Percentiles rank a stretch among this genome's conserved stretches.
These are phyloP conservation scores for Musa beccarii DNA, from an alignment of 176 grass and related monocot species.

Conservation along the genomic window DNA sequence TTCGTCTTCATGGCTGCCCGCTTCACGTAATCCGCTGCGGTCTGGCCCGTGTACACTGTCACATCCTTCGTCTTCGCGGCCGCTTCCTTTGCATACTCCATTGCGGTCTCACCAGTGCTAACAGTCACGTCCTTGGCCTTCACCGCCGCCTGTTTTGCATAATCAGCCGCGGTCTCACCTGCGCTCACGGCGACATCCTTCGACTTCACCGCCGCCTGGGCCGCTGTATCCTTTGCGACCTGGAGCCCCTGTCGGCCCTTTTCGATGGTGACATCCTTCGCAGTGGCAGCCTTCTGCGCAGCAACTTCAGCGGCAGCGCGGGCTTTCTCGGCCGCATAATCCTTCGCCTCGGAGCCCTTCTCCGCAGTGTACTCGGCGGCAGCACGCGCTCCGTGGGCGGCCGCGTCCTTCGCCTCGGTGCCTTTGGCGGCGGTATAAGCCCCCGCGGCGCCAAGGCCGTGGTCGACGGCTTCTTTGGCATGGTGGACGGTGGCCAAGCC, in stretches of 20 bases:
- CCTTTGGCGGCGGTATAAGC: conserved; percentile 29
- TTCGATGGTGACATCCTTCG: neutral
- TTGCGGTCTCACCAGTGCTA: conserved; percentile 25
- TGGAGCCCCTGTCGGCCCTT: conserved; percentile 3
- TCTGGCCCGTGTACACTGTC: conserved; percentile 4
- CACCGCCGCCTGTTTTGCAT: conserved; percentile 40
- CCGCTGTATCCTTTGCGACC: neutral
- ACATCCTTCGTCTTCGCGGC: conserved; percentile 40
- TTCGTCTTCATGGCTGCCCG: conserved; percentile 22
- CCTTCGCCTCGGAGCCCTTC: conserved; percentile 6
- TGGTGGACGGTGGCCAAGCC: neutral
- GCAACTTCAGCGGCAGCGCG: neutral
- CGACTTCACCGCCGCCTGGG: neutral
- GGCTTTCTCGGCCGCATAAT: neutral
- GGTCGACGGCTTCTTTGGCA: conserved; percentile 14
- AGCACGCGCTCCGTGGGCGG: neutral
- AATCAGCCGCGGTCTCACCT: conserved; percentile 30
- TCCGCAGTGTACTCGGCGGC: neutral
- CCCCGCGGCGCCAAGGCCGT: conserved; percentile 21
- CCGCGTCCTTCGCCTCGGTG: conserved; percentile 18
- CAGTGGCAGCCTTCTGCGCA: neutral
- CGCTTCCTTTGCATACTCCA: conserved; percentile 32
- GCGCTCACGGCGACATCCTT: conserved; percentile 12
- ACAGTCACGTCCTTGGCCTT: conserved; percentile 42
- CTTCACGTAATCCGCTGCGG: conserved; percentile 5